Evolutionary conservation across 106 monocot species (phyloP).

Genomic region (Allium cepa): DNA sequence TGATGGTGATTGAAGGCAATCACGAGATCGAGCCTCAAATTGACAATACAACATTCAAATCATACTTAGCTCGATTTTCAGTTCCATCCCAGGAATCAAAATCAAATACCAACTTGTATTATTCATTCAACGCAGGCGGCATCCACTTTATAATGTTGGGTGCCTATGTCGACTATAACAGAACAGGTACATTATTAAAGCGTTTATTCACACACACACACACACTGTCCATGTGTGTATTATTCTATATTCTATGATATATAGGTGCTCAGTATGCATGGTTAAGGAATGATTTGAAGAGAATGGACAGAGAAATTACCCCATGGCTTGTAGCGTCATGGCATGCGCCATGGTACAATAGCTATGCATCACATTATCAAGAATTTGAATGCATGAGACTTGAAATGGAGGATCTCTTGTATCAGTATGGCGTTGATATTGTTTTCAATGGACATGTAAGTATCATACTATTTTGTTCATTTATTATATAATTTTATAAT

Average conservation of each 20-base stretch:
- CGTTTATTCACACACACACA: background rate
- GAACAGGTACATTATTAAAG: conserved; percentile 26
- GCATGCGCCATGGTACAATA: conserved; percentile 97
- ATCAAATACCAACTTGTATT: conserved; percentile 76
- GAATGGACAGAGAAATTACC: conserved; percentile 42
- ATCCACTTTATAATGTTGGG: conserved; percentile 93
- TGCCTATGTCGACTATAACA: conserved; percentile 76
- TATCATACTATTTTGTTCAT: background rate
- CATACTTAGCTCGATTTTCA: conserved; percentile 67
- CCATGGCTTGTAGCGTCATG: conserved; percentile 90
- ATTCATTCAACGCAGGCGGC: conserved; percentile 87
- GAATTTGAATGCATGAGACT: conserved; percentile 93
- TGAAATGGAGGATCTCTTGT: conserved; percentile 79
- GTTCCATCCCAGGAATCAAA: conserved; percentile 63
- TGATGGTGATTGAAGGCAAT: conserved; percentile 98
- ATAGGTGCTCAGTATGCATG: conserved; percentile 77
- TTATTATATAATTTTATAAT: background rate
- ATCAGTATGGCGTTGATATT: conserved; percentile 62
- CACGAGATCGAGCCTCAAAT: conserved; percentile 88
- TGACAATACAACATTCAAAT: conserved; percentile 46
- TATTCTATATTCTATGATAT: background rate
- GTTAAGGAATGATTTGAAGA: conserved; percentile 48
- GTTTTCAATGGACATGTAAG: conserved; percentile 89
- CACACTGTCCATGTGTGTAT: background rate
- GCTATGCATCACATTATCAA: conserved; percentile 85